These are phyloP conservation scores for Psilocybe subaeruginosa DNA, from an alignment of 768 basidiomycete species.

Conservation along the genomic window DNA sequence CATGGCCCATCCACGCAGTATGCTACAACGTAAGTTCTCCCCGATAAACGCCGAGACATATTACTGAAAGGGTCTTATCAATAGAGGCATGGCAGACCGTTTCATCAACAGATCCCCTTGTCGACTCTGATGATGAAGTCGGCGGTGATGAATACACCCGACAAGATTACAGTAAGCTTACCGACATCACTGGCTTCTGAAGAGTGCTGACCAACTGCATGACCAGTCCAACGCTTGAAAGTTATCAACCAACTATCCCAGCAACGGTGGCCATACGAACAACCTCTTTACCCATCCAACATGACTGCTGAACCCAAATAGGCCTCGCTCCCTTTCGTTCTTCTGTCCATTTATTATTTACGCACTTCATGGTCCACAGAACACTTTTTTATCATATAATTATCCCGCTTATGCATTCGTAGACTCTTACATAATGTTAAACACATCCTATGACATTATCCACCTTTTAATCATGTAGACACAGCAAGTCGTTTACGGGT, in stretches of 20 bases:
- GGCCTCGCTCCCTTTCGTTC: background rate
- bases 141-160: constrained; percentile 64
- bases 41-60: background rate
- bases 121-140: constrained; percentile 75
- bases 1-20: constrained; percentile 42
- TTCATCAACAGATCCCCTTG: constrained; percentile 68
- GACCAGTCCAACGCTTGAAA: constrained; percentile 59
- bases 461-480: constrained; percentile 6
- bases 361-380: constrained; percentile 12
- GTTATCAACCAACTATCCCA: constrained; percentile 59
- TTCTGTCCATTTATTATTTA: constrained; percentile 3
- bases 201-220: constrained; percentile 4
- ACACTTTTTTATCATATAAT: background rate
- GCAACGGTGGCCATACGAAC: constrained; percentile 24
- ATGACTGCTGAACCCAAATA: constrained; percentile 21
- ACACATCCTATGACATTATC: constrained; percentile 10
- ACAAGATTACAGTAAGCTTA: constrained; percentile 62
- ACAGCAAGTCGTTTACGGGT: constrained; percentile 2
- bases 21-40: constrained; percentile 65
- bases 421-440: constrained; percentile 18
- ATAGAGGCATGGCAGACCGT: constrained; percentile 77
- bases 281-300: constrained; percentile 13
- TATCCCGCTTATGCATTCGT: constrained; percentile 16
- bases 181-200: background rate
- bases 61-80: constrained; percentile 10